Evolutionary conservation across 225 moss, liverwort and hornwort species (phyloP).

Genomic region (Ulota crispa): DNA sequence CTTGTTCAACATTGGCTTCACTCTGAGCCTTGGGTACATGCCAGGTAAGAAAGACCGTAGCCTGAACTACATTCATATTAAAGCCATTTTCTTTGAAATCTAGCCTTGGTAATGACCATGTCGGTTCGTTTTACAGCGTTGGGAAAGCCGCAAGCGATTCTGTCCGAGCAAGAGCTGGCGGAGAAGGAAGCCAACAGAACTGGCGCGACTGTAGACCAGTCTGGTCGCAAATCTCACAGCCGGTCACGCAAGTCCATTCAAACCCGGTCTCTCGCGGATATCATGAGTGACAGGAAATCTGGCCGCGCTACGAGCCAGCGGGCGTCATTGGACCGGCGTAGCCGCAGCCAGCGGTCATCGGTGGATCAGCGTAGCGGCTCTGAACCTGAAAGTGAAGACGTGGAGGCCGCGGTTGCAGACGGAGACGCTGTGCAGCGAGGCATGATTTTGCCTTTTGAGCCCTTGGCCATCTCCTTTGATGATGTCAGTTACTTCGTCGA

Average conservation of each 20-base stretch:
- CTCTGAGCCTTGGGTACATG: conserved; percentile 54
- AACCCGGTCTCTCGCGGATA: conserved; percentile 37
- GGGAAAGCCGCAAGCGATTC: conserved; percentile 60
- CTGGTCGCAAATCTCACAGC: conserved; percentile 33
- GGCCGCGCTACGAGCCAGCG: conserved; percentile 29
- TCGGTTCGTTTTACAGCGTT: conserved; percentile 23
- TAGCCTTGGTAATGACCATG: no score
- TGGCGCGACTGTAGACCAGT: conserved; percentile 15
- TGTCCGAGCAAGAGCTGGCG: conserved; percentile 57
- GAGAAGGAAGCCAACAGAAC: conserved; percentile 54
- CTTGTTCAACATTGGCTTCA: conserved; percentile 62
- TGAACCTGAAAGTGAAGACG: conserved; percentile 30
- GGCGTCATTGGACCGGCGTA: conserved; percentile 18
- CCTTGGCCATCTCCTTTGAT: conserved; percentile 68
- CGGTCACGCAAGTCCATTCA: conserved; percentile 27
- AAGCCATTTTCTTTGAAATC: no score
- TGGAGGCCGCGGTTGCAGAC: conserved; percentile 31
- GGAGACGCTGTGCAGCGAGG: conserved; percentile 41
- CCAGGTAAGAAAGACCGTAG: conserved; percentile 35
- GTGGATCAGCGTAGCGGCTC: conserved; percentile 32
- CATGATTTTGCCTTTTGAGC: conserved; percentile 71
- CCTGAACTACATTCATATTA: background rate
- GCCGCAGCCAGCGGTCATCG: conserved; percentile 15
- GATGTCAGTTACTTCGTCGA: conserved; percentile 72
- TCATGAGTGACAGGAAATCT: conserved; percentile 33